Percentiles rank a stretch among this genome's conserved stretches.
Evolutionary conservation across 2,329 filamentous ascomycete genomes (phyloP).

Genomic region (Diaporthe sp.): DNA sequence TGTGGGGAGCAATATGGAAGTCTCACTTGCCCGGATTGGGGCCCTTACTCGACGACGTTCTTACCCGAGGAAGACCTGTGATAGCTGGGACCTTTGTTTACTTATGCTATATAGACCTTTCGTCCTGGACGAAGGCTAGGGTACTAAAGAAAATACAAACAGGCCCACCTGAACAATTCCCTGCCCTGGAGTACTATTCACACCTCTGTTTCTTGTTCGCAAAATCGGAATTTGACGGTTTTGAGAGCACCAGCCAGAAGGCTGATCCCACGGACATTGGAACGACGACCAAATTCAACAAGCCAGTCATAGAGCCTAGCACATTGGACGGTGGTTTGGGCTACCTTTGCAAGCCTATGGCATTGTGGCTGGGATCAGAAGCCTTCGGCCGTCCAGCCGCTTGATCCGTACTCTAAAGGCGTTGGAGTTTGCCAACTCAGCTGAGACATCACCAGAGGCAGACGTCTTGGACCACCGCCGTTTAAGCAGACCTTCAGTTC

Average conservation of each 20-base stretch:
- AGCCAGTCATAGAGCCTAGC: not conserved
- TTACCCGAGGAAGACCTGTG: constrained; percentile 2
- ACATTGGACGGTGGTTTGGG: not conserved
- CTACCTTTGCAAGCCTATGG: not conserved
- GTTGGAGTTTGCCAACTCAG: too few species aligned
- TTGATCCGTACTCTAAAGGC: not conserved
- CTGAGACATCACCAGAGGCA: too few species aligned
- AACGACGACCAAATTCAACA: not conserved
- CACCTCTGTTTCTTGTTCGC: not conserved
- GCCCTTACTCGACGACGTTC: constrained; percentile 1
- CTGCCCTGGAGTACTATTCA: not conserved
- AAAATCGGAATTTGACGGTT: not conserved
- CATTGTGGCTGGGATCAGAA: not conserved
- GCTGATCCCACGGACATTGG: not conserved
- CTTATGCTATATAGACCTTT: not conserved
- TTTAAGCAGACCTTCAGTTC: too few species aligned
- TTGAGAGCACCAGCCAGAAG: not conserved
- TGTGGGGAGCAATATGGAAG: constrained; percentile 19
- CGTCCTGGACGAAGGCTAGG: not conserved
- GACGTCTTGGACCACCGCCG: too few species aligned
- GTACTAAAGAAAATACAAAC: not conserved
- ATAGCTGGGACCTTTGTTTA: not conserved
- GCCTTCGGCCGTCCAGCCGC: not conserved
- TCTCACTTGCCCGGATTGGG: constrained; percentile 21
- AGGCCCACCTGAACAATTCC: not conserved